These are phyloP conservation scores for Salix purpurea DNA, from an alignment of 345 rosid species.

Conservation along the genomic window DNA sequence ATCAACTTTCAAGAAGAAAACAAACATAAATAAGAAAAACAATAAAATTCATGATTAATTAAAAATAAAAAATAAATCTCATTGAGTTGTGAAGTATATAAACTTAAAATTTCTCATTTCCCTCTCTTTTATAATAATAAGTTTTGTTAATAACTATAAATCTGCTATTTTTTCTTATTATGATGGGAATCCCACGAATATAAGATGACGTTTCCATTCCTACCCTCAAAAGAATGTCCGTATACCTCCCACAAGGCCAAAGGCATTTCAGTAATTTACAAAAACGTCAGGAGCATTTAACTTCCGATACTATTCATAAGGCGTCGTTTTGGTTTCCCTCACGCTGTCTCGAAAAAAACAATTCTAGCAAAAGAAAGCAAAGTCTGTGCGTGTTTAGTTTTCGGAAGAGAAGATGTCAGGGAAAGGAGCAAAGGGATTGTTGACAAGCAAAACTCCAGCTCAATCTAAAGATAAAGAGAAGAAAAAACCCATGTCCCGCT, in stretches of 20 bases:
- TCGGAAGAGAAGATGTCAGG: slow-evolving; percentile 14
- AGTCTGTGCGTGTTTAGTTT: background rate
- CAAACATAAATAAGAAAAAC: too few relatives aligned
- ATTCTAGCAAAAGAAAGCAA: background rate
- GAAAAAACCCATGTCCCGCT: slow-evolving; percentile 23
- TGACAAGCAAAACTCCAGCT: slow-evolving; percentile 11
- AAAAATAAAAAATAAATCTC: too few relatives aligned
- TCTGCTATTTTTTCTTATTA: too few relatives aligned
- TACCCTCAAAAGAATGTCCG: background rate
- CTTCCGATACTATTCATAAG: background rate
- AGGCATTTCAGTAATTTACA: background rate
- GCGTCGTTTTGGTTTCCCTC: background rate
- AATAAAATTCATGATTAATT: too few relatives aligned
- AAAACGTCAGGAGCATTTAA: background rate
- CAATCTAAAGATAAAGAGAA: slow-evolving; percentile 24
- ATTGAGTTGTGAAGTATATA: too few relatives aligned
- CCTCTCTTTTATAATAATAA: too few relatives aligned
- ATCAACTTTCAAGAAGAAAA: too few relatives aligned
- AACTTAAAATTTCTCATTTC: too few relatives aligned
- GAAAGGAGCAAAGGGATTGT: slow-evolving; percentile 27
- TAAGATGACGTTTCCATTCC: background rate
- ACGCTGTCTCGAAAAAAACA: background rate
- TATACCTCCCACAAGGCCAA: background rate
- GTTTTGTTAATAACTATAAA: too few relatives aligned
- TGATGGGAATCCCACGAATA: background rate